Percentiles rank a stretch among this genome's conserved stretches.
These are phyloP conservation scores for Fusarium multiceps DNA, from an alignment of 2,329 filamentous ascomycete species.

Conservation along the genomic window DNA sequence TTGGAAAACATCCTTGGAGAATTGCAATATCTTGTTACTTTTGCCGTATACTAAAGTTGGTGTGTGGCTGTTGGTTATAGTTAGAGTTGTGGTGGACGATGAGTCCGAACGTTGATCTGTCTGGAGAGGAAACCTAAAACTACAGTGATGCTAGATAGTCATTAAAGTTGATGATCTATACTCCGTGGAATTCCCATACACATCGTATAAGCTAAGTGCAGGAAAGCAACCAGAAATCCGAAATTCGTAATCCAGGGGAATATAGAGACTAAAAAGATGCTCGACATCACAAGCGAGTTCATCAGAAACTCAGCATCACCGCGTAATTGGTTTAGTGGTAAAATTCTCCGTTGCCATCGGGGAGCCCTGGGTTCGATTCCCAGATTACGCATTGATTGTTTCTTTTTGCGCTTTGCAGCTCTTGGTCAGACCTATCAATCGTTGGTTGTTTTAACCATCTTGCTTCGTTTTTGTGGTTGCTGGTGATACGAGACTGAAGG, in stretches of 20 bases:
- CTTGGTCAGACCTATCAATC: not conserved
- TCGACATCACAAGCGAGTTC: not conserved
- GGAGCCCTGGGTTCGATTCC: conserved; percentile 44
- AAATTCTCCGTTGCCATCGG: conserved; percentile 44
- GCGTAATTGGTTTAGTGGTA: conserved; percentile 43
- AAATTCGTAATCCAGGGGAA: fast-evolving
- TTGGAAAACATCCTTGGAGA: not conserved
- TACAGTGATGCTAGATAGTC: not conserved
- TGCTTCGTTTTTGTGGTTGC: not conserved
- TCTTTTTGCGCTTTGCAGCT: not conserved
- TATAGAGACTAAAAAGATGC: fast-evolving
- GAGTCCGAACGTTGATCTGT: not conserved
- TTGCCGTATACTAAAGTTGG: not conserved
- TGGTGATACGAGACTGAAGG: not conserved
- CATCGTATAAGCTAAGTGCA: not conserved
- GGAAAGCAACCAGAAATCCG: fast-evolving
- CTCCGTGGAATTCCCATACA: not conserved
- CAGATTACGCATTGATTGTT: conserved; percentile 35
- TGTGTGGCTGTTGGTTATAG: not conserved
- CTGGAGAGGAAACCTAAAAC: not conserved
- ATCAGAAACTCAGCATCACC: not conserved
- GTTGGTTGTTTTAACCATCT: not conserved
- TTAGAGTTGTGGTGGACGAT: not conserved
- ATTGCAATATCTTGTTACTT: not conserved
- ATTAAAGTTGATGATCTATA: not conserved